Base-by-base conservation (phyloP, 176 grass and related monocot species). In the Oryza brachyantha region DNA sequence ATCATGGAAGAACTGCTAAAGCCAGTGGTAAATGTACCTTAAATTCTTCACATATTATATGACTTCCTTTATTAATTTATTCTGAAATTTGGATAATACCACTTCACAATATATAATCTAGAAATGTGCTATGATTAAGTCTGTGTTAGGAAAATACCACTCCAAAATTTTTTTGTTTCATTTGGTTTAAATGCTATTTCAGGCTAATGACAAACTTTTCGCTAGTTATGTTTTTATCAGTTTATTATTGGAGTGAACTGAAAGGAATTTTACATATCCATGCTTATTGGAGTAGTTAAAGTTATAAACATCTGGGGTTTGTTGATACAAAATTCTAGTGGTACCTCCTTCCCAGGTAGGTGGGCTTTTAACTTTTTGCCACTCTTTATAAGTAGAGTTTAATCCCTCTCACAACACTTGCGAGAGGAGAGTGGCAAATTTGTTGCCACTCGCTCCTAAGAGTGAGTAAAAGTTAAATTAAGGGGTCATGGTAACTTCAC, bases 1-100 rank as follows among this genome's bases (percentile, higher is more conserved):
- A 85, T 97, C 40, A 88, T 97, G 61, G 90, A 93, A 79, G 87
- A 90, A 57, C 73, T 97, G 59, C 83, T 97, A 55, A 97, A 88
- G 70, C 93, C 93, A 63, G 76, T 97, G 68, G 93, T 97, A 78
- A 73, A 77, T 83, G 54, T 79, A 78, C 38, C 34, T 64, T 72
- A 78, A 36, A 70, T 73, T 79, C 17, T 74, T 11, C 13, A 3
- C 27, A 11, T 3, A 21, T 48, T 48, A 50, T 69, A 73, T 73
- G 41, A 50, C 14, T 86, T 12, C 1, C 21, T 81, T 19, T 24
- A 36, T 75, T 12, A 29, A 45, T 65, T 35, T 46, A 37, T 40
- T 61, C 22, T 66, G 12, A 48, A 82, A 69, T 59, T 76, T 77
- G 3, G 48, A 79, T 78, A 36, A 32, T 40, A 62, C 13, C 19